Conservation (phyloP, 371 early-diverging fungal species). For the Mortierella sp. region DNA sequence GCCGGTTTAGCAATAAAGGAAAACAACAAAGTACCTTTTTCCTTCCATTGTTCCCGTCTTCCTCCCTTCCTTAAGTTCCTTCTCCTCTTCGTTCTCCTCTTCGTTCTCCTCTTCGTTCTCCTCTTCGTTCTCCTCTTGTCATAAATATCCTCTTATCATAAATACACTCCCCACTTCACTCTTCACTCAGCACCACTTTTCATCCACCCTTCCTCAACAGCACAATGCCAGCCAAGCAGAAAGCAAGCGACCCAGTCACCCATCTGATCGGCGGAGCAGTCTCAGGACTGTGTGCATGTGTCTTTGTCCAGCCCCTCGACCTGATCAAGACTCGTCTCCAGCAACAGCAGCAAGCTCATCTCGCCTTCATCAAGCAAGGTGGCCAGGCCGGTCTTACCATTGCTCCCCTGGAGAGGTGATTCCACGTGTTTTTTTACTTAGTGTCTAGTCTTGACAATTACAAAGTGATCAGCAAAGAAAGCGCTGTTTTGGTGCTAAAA, state of each 20-base stretch:
- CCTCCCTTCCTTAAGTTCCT: background rate
- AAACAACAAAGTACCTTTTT: background rate
- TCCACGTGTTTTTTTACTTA: background rate
- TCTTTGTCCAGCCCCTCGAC: conserved; percentile 93
- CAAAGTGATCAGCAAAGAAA: too few species aligned
- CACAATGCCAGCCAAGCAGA: conserved; percentile 52
- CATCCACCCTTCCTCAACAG: background rate
- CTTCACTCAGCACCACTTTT: background rate
- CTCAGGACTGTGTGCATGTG: conserved; percentile 86
- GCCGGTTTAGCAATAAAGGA: background rate
- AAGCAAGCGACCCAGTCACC: conserved; percentile 61
- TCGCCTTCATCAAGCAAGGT: conserved; percentile 65
- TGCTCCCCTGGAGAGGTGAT: conserved; percentile 56
- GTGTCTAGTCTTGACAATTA: too few species aligned
- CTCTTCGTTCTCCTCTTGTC: background rate
- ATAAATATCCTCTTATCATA: too few species aligned
- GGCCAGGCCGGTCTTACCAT: conserved; percentile 52
- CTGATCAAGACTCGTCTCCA: conserved; percentile 91
- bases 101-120: background rate
- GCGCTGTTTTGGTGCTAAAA: background rate
- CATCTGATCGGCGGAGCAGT: conserved; percentile 87
- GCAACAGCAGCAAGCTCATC: conserved; percentile 72
- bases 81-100: background rate
- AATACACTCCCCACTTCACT: background rate
- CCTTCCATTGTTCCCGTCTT: background rate